These are phyloP conservation scores for Erigeron philadelphicus DNA, from an alignment of 140 eudicot species.

Conservation along the genomic window DNA sequence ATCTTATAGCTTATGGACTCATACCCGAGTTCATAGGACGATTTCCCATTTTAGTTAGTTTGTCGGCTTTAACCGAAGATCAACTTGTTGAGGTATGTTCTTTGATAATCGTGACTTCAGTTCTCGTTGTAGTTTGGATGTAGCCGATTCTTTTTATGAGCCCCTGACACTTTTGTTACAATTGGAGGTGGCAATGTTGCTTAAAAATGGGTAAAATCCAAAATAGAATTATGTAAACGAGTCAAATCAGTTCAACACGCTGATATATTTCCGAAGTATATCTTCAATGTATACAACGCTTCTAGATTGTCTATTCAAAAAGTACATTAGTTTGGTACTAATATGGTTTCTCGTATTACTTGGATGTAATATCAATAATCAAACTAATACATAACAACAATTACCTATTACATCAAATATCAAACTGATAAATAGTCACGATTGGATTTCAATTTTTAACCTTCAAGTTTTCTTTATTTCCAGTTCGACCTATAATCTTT, in stretches of 20 bases:
- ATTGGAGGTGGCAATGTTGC: background rate
- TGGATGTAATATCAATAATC: background rate
- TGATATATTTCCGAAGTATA: background rate
- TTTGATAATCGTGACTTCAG: background rate
- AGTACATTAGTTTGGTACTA: background rate
- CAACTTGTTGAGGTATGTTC: conserved; percentile 79
- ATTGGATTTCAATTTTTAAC: too few relatives aligned
- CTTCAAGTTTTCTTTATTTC: too few relatives aligned
- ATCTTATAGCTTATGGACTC: conserved; percentile 87
- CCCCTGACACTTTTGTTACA: background rate
- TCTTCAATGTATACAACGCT: background rate
- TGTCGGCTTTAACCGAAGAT: conserved; percentile 70
- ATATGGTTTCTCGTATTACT: background rate
- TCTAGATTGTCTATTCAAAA: background rate
- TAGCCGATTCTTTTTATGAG: background rate
- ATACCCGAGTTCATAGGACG: conserved; percentile 95
- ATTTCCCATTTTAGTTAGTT: conserved; percentile 85
- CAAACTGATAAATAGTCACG: too few relatives aligned
- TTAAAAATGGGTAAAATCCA: background rate
- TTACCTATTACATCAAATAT: too few relatives aligned
- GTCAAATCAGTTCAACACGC: background rate
- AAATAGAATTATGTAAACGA: background rate
- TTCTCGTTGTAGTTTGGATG: conserved; percentile 9
- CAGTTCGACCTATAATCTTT: too few relatives aligned
- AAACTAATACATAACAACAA: too few relatives aligned